These are phyloP conservation scores for Fomitopsis schrenkii DNA, from an alignment of 1,284 basidiomycete species.

Conservation along the genomic window DNA sequence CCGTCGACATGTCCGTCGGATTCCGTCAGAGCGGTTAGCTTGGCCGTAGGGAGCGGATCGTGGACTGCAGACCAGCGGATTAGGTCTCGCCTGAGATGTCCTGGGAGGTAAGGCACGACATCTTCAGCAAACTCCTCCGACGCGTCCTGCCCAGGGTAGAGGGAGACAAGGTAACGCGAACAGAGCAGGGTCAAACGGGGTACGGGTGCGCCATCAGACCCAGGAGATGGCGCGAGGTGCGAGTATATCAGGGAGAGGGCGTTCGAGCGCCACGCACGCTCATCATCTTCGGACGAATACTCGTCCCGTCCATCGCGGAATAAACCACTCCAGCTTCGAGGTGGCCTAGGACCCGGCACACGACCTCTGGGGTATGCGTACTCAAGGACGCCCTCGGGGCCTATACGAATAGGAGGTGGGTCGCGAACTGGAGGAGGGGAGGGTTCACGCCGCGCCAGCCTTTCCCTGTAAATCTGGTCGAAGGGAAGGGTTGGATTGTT, in stretches of 20 bases:
- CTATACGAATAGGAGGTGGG: slow-evolving; percentile 13
- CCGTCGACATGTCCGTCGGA: slow-evolving; percentile 50
- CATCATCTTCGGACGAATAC: neutral
- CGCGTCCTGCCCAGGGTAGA: slow-evolving; percentile 16
- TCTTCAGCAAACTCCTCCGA: slow-evolving; percentile 31
- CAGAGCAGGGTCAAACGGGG: slow-evolving; percentile 43
- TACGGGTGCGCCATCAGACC: slow-evolving; percentile 15
- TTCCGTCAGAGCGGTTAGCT: slow-evolving; percentile 45
- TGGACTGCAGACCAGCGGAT: slow-evolving; percentile 54
- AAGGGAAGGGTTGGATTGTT: slow-evolving; percentile 28
- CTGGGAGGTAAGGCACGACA: slow-evolving; percentile 46
- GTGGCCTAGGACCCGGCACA: slow-evolving; percentile 22
- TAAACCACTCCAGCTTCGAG: slow-evolving; percentile 23
- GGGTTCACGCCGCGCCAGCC: slow-evolving; percentile 1
- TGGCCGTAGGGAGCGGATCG: slow-evolving; percentile 43
- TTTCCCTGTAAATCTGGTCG: slow-evolving; percentile 25
- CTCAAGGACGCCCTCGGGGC: slow-evolving; percentile 18
- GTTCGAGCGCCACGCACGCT: slow-evolving; percentile 41
- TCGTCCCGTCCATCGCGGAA: slow-evolving; percentile 10
- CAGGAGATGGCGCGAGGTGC: slow-evolving; percentile 19
- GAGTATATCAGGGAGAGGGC: slow-evolving; percentile 51
- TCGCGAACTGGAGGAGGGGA: slow-evolving; percentile 10
- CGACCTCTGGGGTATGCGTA: slow-evolving; percentile 23
- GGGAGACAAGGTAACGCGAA: slow-evolving; percentile 33
- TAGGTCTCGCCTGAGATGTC: slow-evolving; percentile 51